phyloP scores from a whole-genome alignment of 2,329 filamentous ascomycete species.

The Aspergillus fischeri region DNA sequence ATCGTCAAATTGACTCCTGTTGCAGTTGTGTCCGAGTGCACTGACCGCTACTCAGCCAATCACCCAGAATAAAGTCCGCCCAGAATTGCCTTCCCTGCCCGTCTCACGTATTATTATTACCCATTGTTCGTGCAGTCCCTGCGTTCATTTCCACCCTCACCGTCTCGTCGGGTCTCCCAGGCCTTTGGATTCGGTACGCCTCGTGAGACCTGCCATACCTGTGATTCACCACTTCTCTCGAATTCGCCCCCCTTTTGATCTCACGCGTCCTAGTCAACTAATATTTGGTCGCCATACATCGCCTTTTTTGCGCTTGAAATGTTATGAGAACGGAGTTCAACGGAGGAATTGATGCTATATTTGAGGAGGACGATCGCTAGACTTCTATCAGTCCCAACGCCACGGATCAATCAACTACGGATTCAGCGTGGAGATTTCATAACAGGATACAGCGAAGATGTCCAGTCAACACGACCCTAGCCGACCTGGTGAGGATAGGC shows the following conservation, averaged over 20 bases:
- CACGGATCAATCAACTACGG: background rate
- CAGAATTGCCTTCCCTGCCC: conserved; percentile 7
- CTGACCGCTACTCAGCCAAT: conserved; percentile 21
- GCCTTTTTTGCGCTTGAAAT: background rate
- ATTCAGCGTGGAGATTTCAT: background rate
- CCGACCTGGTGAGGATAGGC: conserved; percentile 20
- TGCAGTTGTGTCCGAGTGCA: background rate
- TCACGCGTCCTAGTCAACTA: background rate
- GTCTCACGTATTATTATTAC: background rate
- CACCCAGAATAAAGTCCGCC: conserved; percentile 5
- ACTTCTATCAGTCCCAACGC: background rate
- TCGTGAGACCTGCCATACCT: conserved; percentile 13
- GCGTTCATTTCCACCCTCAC: conserved; percentile 12
- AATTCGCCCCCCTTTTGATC: background rate
- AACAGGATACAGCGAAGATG: conserved; percentile 14
- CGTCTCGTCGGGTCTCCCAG: conserved; percentile 23
- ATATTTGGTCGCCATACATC: background rate
- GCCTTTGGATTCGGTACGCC: conserved; percentile 19
- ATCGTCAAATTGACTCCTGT: background rate
- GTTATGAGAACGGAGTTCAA: background rate
- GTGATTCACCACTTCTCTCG: background rate
- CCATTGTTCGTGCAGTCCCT: conserved; percentile 10
- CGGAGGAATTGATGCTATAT: background rate
- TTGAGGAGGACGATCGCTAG: background rate
- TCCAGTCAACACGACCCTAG: conserved; percentile 16